Evolutionary conservation across 2,329 filamentous ascomycete genomes (phyloP), one percentile per base, ranked within the genome.

Genomic region (Aspergillus tubingensis): DNA sequence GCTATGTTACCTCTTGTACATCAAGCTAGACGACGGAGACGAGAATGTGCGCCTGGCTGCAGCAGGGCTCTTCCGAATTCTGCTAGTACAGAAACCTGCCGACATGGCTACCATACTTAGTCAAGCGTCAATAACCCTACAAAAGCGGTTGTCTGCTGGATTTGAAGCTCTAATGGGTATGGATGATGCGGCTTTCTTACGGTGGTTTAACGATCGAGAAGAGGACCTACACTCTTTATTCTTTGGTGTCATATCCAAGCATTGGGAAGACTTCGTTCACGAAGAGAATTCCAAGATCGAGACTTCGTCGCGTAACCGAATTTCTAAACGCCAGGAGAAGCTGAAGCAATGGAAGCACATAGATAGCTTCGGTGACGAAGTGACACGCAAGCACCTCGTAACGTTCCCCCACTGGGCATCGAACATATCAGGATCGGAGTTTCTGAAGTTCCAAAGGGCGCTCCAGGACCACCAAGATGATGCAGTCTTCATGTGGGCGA

Each of bases 401-500:
- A 90, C 91, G 0, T 94, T 95, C 58, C 89, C 86, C 43, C 89
- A 94, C 61, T 99, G 94, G 95, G 90, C 94, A 80, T 92, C 93
- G 68, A 98, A 96, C 69, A 96, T 99, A 43, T 95, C 94, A 74
- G 88, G 90, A 52, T 92, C 94, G 0, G 95, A 99, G 73, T 89
- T 95, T 66, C 86, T 94, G 71, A 98, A 96, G 73, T 89, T 96
- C 65, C 94, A 98, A 73, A 85, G 95, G 63, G 84, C 91, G 15
- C 79, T 92, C 57, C 95, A 99, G 75, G 96, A 99, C 70, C 91
- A 96, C 70, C 92, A 97, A 68, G 95, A 99, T 72, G 94, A 93
- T 69, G 84, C 91, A 60, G 83, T 85, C 1, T 97, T 92, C 72
- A 85, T 96, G 62, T 86, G 86, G 44, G 87, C 90, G 0, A 85